A percentile compares a stretch with the other conserved stretches of the same genome.
phyloP scores from a whole-genome alignment of 2,329 filamentous ascomycete genomes.

The Aspergillus flavus region DNA sequence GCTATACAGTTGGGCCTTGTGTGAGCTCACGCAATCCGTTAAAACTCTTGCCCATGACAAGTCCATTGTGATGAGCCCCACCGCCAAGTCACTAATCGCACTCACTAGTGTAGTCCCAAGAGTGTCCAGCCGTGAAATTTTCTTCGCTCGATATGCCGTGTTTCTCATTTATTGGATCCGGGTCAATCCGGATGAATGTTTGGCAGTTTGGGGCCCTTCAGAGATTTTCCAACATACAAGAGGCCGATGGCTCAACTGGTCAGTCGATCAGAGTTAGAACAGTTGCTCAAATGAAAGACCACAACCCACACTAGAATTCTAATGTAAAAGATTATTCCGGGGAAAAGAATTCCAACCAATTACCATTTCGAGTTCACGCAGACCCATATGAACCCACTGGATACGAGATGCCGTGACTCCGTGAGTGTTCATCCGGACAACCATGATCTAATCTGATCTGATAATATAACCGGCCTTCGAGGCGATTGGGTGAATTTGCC shows the following conservation, averaged over 20 bases:
- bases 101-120: not conserved
- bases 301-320: too few species aligned
- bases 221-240: not conserved
- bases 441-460: not conserved
- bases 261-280: not conserved
- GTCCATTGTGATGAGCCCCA: not conserved
- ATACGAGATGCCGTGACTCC: not conserved
- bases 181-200: not conserved
- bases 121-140: not conserved
- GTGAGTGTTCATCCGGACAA: not conserved
- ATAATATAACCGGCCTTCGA: not conserved
- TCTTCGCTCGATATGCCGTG: not conserved
- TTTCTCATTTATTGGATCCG: not conserved
- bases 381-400: not conserved
- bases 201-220: not conserved
- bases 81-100: not conserved
- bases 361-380: not conserved
- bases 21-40: not conserved
- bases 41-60: not conserved
- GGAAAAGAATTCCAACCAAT: not conserved
- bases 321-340: not conserved
- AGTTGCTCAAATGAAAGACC: too few species aligned
- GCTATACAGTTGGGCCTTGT: not conserved
- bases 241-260: not conserved
- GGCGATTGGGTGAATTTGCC: not conserved